Evolutionary conservation across 805 yeast species (phyloP).

Genomic region (Priceomyces carsonii): DNA sequence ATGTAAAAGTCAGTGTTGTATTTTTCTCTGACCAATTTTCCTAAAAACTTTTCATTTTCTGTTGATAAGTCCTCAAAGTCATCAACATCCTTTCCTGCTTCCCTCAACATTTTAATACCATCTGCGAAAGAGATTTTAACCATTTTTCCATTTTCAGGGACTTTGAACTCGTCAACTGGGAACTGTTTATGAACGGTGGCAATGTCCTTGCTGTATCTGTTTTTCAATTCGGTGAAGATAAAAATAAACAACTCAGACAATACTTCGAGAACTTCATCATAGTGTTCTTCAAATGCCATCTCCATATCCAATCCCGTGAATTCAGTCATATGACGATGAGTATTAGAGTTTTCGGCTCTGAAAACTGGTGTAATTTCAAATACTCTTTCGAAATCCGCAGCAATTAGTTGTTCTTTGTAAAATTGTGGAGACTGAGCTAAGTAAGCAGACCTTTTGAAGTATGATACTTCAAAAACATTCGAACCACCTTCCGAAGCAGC

Average conservation of each 20-base stretch:
- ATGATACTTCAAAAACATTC: constrained; percentile 89
- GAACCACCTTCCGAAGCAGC: constrained; percentile 98
- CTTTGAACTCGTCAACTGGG: constrained; percentile 96
- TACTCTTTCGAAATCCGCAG: constrained; percentile 95
- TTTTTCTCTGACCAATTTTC: constrained; percentile 87
- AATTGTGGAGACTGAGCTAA: constrained; percentile 98
- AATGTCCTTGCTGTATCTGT: constrained; percentile 79
- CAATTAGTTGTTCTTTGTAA: constrained; percentile 96
- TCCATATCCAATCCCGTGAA: constrained; percentile 96
- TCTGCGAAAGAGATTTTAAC: constrained; percentile 86
- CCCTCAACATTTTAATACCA: constrained; percentile 84
- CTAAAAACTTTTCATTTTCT: constrained; percentile 92
- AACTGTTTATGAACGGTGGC: constrained; percentile 88
- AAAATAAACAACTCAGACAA: constrained; percentile 77
- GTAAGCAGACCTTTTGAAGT: constrained; percentile 90
- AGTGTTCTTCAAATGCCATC: constrained; percentile 98
- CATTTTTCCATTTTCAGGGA: constrained; percentile 94
- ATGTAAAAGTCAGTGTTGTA: constrained; percentile 97
- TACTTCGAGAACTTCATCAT: constrained; percentile 78
- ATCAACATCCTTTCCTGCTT: constrained; percentile 80
- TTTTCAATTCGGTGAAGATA: constrained; percentile 82
- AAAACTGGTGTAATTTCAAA: constrained; percentile 97
- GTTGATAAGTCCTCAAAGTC: constrained; percentile 90
- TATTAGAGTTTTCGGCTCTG: constrained; percentile 98
- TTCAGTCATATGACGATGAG: constrained; percentile 99